Percentiles rank a stretch among this genome's conserved stretches.
Conservation (phyloP, 2,329 filamentous ascomycete species). For the Pseudocercospora macadamiae region DNA sequence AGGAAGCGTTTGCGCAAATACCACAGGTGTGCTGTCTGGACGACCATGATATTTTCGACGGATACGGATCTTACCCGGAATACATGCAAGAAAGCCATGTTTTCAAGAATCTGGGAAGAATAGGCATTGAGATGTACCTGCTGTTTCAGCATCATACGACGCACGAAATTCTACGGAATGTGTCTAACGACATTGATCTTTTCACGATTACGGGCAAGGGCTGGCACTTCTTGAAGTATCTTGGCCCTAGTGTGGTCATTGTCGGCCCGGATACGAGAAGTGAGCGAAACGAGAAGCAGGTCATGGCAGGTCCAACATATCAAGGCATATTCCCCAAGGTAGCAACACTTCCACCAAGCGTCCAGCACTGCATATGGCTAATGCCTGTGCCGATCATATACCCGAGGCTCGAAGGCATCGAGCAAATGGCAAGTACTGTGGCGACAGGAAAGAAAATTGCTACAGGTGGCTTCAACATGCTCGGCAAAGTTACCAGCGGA, state of each 20-base stretch:
- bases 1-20: constrained; percentile 96
- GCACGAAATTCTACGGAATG: constrained; percentile 85
- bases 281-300: constrained; percentile 85
- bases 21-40: constrained; percentile 91
- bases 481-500: constrained; percentile 92
- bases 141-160: constrained; percentile 98
- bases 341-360: constrained; percentile 82
- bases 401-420: constrained; percentile 85
- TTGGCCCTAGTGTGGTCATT: constrained; percentile 87
- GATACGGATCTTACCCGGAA: constrained; percentile 94
- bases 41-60: constrained; percentile 98
- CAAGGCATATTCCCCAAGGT: constrained; percentile 97
- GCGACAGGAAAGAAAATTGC: constrained; percentile 95
- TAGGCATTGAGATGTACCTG: constrained; percentile 96
- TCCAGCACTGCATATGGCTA: constrained; percentile 98
- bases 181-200: constrained; percentile 83
- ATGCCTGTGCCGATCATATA: constrained; percentile 88
- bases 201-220: constrained; percentile 97
- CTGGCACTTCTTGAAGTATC: constrained; percentile 98
- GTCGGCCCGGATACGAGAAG: constrained; percentile 90
- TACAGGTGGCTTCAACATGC: constrained; percentile 92
- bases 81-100: constrained; percentile 98
- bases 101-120: constrained; percentile 96
- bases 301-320: constrained; percentile 94
- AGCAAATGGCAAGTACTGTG: constrained; percentile 87